Evolutionary conservation across 371 early-diverging fungal species (phyloP).

Genomic region (Circinella minor): DNA sequence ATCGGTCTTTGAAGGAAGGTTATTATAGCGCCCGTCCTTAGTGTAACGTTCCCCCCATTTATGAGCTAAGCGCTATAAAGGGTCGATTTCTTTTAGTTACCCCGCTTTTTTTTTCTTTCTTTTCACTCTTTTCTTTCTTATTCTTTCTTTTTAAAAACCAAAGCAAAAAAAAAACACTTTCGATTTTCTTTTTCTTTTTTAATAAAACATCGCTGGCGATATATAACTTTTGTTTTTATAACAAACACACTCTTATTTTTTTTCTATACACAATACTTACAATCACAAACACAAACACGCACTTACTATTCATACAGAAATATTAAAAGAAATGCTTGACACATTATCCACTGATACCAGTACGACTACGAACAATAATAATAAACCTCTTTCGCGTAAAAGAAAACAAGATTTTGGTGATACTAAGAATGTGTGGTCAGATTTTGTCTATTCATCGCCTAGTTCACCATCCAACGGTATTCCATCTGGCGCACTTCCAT

Average conservation of each 20-base stretch:
- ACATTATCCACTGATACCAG: slow-evolving; percentile 12
- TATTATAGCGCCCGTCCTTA: slow-evolving; percentile 2
- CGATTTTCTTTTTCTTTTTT: not conserved
- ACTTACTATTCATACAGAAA: no score
- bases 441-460: slow-evolving; percentile 35
- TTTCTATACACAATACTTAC: no score
- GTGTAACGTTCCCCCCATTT: slow-evolving; percentile 8
- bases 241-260: no score
- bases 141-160: slow-evolving; percentile 14
- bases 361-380: not conserved
- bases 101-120: slow-evolving; percentile 14
- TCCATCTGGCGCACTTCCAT: not conserved
- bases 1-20: slow-evolving; percentile 2
- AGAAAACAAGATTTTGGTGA: slow-evolving; percentile 30
- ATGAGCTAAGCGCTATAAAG: not conserved
- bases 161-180: not conserved
- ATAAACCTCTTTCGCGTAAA: slow-evolving; percentile 27
- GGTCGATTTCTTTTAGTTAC: slow-evolving; percentile 3
- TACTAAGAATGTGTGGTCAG: slow-evolving; percentile 24
- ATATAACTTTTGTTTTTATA: not conserved
- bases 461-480: slow-evolving; percentile 18
- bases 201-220: slow-evolving; percentile 33
- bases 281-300: no score
- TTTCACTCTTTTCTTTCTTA: slow-evolving; percentile 6
- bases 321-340: slow-evolving; percentile 10